These are phyloP conservation scores for Mycena galericulata DNA, from an alignment of 768 basidiomycete species.

Conservation along the genomic window DNA sequence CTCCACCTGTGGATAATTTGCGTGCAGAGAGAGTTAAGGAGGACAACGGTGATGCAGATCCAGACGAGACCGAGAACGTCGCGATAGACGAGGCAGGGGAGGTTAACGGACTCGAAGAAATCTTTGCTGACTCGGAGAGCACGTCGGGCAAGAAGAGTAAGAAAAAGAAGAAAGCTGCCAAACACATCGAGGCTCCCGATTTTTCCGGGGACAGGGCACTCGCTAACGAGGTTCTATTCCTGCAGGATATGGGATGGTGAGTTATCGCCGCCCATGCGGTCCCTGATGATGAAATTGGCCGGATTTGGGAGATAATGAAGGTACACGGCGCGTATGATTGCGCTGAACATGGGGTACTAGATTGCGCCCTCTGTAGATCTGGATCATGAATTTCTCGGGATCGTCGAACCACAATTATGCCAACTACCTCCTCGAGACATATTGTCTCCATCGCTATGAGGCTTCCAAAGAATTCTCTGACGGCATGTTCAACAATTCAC, in stretches of 20 bases:
- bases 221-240: constrained; percentile 14
- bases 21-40: background rate
- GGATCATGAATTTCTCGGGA: constrained; percentile 5
- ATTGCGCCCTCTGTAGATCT: background rate
- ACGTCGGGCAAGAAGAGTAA: background rate
- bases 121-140: background rate
- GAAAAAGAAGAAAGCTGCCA: background rate
- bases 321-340: background rate
- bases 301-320: constrained; percentile 18
- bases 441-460: constrained; percentile 24
- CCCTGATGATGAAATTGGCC: background rate
- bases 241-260: constrained; percentile 24
- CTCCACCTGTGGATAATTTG: background rate
- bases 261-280: constrained; percentile 3
- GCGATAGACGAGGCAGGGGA: background rate
- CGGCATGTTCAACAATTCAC: constrained; percentile 28
- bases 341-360: background rate
- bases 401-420: constrained; percentile 6
- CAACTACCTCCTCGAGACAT: constrained; percentile 14
- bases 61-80: background rate
- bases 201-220: constrained; percentile 24
- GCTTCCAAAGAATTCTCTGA: constrained; percentile 15
- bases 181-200: constrained; percentile 7
- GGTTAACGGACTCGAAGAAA: background rate
- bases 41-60: background rate